These are phyloP conservation scores for Aristolochia contorta DNA, from an alignment of 164 flowering plant genomes.

Conservation along the genomic window DNA sequence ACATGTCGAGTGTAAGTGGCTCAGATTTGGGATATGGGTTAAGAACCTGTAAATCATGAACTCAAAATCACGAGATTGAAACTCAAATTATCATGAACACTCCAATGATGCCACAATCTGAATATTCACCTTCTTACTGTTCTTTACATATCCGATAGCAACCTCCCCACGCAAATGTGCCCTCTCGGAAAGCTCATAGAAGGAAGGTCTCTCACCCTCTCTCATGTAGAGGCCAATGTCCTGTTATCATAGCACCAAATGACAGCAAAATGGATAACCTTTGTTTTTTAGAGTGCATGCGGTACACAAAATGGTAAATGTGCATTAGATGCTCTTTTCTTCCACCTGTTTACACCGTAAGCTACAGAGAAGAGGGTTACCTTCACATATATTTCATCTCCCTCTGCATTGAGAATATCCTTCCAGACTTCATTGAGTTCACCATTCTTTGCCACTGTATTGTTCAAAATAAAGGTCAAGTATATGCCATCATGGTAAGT, in stretches of 20 bases:
- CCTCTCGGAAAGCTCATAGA: conserved; percentile 75
- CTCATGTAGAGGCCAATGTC: conserved; percentile 75
- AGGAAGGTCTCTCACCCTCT: conserved; percentile 80
- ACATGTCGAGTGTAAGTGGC: conserved; percentile 55
- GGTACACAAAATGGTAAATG: no score
- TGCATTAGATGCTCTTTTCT: no score
- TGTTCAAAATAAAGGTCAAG: background rate
- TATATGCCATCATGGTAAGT: background rate
- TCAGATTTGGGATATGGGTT: conserved; percentile 72
- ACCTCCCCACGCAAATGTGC: conserved; percentile 77
- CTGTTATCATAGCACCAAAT: conserved; percentile 20
- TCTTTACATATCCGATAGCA: conserved; percentile 84
- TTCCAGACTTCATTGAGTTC: conserved; percentile 93
- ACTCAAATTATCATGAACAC: background rate
- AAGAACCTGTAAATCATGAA: conserved; percentile 51
- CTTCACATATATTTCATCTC: conserved; percentile 97
- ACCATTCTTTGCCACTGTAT: conserved; percentile 69
- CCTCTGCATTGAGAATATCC: conserved; percentile 85
- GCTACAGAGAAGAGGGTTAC: conserved; percentile 19
- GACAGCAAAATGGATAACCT: background rate
- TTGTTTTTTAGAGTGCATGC: no score
- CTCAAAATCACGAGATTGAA: background rate
- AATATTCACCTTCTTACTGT: conserved; percentile 56
- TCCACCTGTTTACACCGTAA: no score
- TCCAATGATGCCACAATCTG: background rate